Evolutionary conservation across 2,329 filamentous ascomycete genomes (phyloP).

Genomic region (Mariannaea sp.): DNA sequence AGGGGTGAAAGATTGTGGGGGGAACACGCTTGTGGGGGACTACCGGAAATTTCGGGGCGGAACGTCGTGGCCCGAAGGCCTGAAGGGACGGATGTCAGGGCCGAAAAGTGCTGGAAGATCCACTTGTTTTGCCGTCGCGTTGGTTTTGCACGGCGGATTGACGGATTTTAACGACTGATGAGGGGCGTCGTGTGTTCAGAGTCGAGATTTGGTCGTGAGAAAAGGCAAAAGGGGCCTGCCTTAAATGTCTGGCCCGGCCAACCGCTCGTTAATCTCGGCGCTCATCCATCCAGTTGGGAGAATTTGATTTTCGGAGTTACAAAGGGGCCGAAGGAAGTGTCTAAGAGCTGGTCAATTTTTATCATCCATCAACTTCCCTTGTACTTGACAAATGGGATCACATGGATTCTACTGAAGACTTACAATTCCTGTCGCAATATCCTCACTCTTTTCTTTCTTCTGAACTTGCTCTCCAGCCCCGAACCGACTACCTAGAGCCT

Average conservation of each 20-base stretch:
- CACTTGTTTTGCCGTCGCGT: constrained; percentile 24
- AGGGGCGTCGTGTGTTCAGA: constrained; percentile 2
- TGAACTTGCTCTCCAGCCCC: background rate
- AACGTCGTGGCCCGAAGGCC: constrained; percentile 24
- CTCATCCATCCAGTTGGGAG: constrained; percentile 15
- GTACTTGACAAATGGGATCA: background rate
- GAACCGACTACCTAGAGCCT: background rate
- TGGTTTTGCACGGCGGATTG: constrained; percentile 8
- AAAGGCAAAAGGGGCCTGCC: constrained; percentile 18
- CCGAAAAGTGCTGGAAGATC: constrained; percentile 34
- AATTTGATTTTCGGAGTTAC: constrained; percentile 21
- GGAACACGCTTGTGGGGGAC: constrained; percentile 26
- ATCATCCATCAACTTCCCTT: constrained; percentile 5
- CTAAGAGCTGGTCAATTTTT: constrained; percentile 7
- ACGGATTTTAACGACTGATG: too few species aligned
- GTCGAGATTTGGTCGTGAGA: background rate
- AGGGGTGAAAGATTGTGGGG: constrained; percentile 10
- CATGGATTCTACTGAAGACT: background rate
- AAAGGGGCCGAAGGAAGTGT: constrained; percentile 14
- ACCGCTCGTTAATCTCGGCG: constrained; percentile 24
- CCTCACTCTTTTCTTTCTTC: background rate
- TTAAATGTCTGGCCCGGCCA: constrained; percentile 34
- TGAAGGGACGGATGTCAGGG: constrained; percentile 36
- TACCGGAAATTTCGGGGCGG: constrained; percentile 39
- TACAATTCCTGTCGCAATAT: background rate